Conservation (phyloP, 2,329 filamentous ascomycete species). For the Nemania abortiva region DNA sequence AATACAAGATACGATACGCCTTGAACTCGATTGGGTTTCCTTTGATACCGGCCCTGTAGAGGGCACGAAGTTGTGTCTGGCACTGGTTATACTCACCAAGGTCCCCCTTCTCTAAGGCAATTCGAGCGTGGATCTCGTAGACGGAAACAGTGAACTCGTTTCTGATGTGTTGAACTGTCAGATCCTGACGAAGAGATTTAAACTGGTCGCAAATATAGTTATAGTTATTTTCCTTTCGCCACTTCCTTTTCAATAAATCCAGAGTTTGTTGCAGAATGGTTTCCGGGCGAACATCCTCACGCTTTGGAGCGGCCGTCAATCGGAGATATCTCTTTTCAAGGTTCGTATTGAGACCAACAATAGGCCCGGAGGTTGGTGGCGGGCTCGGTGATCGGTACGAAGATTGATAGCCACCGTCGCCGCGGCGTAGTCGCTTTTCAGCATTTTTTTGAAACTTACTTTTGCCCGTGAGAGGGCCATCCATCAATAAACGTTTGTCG, state of each 20-base stretch:
- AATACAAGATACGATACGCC: slow-evolving; percentile 99
- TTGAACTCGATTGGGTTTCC: slow-evolving; percentile 96
- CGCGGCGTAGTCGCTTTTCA: slow-evolving; percentile 91
- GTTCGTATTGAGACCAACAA: slow-evolving; percentile 84
- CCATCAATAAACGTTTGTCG: slow-evolving; percentile 60
- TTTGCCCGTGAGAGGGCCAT: slow-evolving; percentile 60
- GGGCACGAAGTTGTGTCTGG: slow-evolving; percentile 93
- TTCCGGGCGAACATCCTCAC: slow-evolving; percentile 88
- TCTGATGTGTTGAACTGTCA: slow-evolving; percentile 97
- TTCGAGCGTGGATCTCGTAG: slow-evolving; percentile 97
- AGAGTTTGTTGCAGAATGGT: slow-evolving; percentile 83
- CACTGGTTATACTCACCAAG: slow-evolving; percentile 99
- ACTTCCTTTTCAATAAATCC: slow-evolving; percentile 92
- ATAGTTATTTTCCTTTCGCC: slow-evolving; percentile 94
- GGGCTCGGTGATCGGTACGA: slow-evolving; percentile 68
- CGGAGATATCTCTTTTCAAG: slow-evolving; percentile 96
- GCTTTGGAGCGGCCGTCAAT: slow-evolving; percentile 88
- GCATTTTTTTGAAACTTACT: slow-evolving; percentile 92
- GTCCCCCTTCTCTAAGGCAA: slow-evolving; percentile 97
- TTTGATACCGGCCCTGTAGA: slow-evolving; percentile 88
- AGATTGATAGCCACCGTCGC: slow-evolving; percentile 75
- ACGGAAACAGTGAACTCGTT: slow-evolving; percentile 96
- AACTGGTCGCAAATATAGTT: slow-evolving; percentile 99
- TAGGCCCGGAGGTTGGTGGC: slow-evolving; percentile 72
- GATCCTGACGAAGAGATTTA: slow-evolving; percentile 96